These are phyloP conservation scores for Aspergillus sp. DNA, from an alignment of 2,329 filamentous ascomycete species.

Conservation along the genomic window DNA sequence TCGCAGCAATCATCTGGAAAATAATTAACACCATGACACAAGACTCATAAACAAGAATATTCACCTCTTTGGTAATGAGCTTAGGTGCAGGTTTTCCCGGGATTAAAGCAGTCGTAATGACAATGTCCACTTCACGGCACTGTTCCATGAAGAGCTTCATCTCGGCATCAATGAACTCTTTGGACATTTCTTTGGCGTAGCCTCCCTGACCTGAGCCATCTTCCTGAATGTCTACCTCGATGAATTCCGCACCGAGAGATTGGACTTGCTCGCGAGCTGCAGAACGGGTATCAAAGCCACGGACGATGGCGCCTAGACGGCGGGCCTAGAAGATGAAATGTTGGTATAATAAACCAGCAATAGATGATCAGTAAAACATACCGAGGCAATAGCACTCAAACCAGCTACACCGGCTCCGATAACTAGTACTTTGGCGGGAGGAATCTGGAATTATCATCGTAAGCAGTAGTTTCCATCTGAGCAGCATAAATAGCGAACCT, in stretches of 20 bases:
- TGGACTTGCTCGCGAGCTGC: slow-evolving; percentile 86
- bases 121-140: slow-evolving; percentile 81
- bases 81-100: slow-evolving; percentile 79
- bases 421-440: slow-evolving; percentile 82
- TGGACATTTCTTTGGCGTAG: slow-evolving; percentile 91
- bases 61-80: slow-evolving; percentile 66
- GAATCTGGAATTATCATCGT: slow-evolving; percentile 56
- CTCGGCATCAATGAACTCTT: slow-evolving; percentile 86
- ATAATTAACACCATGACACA: neutral
- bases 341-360: slow-evolving; percentile 4
- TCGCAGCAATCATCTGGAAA: slow-evolving; percentile 65
- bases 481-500: slow-evolving; percentile 9
- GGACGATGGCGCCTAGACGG: slow-evolving; percentile 81
- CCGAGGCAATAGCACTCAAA: slow-evolving; percentile 78
- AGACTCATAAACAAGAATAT: slow-evolving; percentile 14
- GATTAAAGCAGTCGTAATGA: slow-evolving; percentile 89
- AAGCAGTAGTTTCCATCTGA: neutral
- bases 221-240: slow-evolving; percentile 80
- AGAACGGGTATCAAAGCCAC: slow-evolving; percentile 86
- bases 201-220: slow-evolving; percentile 80
- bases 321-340: slow-evolving; percentile 50
- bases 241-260: slow-evolving; percentile 82
- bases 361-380: slow-evolving; percentile 21
- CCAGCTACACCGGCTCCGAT: slow-evolving; percentile 89
- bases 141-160: slow-evolving; percentile 91